Evolutionary conservation across 139 green algal species (phyloP), one percentile per base, ranked within the genome.

Genomic region (Chlorella sp.): DNA sequence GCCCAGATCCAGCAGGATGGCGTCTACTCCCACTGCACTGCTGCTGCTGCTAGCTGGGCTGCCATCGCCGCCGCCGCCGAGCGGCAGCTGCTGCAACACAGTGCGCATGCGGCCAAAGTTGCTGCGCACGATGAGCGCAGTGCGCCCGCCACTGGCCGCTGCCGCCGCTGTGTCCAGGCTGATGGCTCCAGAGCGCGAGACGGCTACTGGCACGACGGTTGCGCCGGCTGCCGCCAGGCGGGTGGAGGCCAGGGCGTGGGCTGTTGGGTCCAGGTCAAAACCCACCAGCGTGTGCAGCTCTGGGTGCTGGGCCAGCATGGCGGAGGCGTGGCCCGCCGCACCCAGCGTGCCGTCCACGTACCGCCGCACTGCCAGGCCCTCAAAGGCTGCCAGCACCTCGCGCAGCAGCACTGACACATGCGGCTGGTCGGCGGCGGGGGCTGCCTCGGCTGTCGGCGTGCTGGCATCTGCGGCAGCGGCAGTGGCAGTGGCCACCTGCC

Each of bases 341-440:
- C 96, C 96, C 24, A 98, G 85, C 0, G 96, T 99, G 78, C 95
- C 94, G 81, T 99, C 96, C 17, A 98, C 86, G 78, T 95, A 98
- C 4, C 44, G 58, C 40, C 72, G n/a, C 34, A 90, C 30, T 7
- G 87, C 58, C 26, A 82, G 36, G 41, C 82, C 84, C 41, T 86
- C 48, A 40, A 97, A 95, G 38, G 62, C 58, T 2, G 81, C 72
- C 69, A 97, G 74, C 24, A 97, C 87, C 70, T 96, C 89, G 7
- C 89, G 48, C 11, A 95, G 79, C 54, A 98, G 84, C 67, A 98
- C 95, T 28, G 92, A 72, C 26, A 87, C 34, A 58, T 91, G 88
- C 30, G 88, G 81, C 60, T 34, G 51, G 24, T 73, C n/a, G 24
- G 26, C 69, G 17, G 38, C 62, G 2, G 51, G 19, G 20, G 51